Evolutionary conservation across 371 early-diverging fungal genomes (phyloP).

Genomic region (Mortierella sp.): DNA sequence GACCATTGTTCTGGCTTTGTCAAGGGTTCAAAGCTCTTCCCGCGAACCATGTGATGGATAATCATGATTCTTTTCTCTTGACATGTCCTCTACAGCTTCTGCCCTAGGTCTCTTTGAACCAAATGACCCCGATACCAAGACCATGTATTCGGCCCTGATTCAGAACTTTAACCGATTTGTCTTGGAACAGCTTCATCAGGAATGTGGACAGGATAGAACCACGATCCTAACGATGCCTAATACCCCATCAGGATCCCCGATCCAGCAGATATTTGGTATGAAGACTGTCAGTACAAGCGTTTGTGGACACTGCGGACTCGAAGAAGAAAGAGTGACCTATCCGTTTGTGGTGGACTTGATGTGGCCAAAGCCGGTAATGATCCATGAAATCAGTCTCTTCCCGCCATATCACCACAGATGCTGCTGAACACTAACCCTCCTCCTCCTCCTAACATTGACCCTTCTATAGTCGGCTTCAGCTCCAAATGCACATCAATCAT

Average conservation of each 20-base stretch:
- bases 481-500: constrained; percentile 57
- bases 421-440: no score
- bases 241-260: constrained; percentile 54
- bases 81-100: constrained; percentile 57
- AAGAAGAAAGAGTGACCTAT: constrained; percentile 67
- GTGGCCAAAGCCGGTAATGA: constrained; percentile 63
- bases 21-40: no score
- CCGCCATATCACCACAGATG: not conserved
- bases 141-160: constrained; percentile 77
- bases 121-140: constrained; percentile 68
- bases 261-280: constrained; percentile 82
- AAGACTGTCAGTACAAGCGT: constrained; percentile 68
- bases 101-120: constrained; percentile 90
- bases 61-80: not conserved
- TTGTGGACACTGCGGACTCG: constrained; percentile 72
- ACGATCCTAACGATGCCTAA: constrained; percentile 13
- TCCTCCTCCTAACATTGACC: no score
- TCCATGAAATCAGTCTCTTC: not conserved
- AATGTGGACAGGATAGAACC: constrained; percentile 58
- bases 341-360: constrained; percentile 85
- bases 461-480: constrained; percentile 25
- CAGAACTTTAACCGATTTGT: constrained; percentile 91
- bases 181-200: constrained; percentile 86
- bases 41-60: no score
- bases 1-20: no score